Percentiles rank a stretch among this genome's conserved stretches.
These are phyloP conservation scores for Sphaerobolus stellatus DNA, from an alignment of 1,284 basidiomycete species.

Conservation along the genomic window DNA sequence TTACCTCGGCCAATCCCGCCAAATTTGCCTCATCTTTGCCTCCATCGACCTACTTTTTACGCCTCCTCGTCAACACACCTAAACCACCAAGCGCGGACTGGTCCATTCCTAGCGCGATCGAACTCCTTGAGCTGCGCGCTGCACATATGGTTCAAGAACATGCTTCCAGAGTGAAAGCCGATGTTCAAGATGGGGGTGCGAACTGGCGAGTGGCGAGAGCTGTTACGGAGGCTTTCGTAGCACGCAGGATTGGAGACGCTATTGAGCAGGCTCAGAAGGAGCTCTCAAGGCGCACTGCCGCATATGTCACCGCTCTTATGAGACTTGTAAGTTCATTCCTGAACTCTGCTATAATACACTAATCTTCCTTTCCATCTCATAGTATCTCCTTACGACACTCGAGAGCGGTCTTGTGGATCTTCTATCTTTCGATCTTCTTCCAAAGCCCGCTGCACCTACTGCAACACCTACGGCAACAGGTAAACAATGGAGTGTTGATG, in stretches of 20 bases:
- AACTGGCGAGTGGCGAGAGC: slow-evolving; percentile 61
- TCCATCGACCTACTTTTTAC: slow-evolving; percentile 53
- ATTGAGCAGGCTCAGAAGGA: slow-evolving; percentile 33
- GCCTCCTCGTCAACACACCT: slow-evolving; percentile 37
- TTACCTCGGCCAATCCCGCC: slow-evolving; percentile 19
- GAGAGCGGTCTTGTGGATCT: slow-evolving; percentile 58
- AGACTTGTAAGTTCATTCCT: slow-evolving; percentile 45
- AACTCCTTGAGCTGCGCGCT: slow-evolving; percentile 61
- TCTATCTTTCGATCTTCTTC: slow-evolving; percentile 53
- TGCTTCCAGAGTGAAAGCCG: slow-evolving; percentile 32
- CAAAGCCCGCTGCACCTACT: slow-evolving; percentile 8
- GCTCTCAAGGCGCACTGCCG: slow-evolving; percentile 32
- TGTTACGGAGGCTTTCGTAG: slow-evolving; percentile 68
- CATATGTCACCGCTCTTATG: slow-evolving; percentile 45
- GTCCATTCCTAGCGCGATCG: slow-evolving; percentile 28
- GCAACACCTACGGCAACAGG: not conserved
- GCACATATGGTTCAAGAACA: slow-evolving; percentile 55
- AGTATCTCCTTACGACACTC: slow-evolving; percentile 65
- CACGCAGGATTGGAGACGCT: slow-evolving; percentile 50
- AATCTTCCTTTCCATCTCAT: slow-evolving; percentile 3
- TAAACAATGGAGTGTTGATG: not conserved
- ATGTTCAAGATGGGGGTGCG: slow-evolving; percentile 48
- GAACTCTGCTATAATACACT: not conserved
- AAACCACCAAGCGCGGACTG: slow-evolving; percentile 20
- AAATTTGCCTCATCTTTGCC: slow-evolving; percentile 34